Conservation (phyloP, 768 basidiomycete genomes). For the Kwoniella dejecticola region DNA sequence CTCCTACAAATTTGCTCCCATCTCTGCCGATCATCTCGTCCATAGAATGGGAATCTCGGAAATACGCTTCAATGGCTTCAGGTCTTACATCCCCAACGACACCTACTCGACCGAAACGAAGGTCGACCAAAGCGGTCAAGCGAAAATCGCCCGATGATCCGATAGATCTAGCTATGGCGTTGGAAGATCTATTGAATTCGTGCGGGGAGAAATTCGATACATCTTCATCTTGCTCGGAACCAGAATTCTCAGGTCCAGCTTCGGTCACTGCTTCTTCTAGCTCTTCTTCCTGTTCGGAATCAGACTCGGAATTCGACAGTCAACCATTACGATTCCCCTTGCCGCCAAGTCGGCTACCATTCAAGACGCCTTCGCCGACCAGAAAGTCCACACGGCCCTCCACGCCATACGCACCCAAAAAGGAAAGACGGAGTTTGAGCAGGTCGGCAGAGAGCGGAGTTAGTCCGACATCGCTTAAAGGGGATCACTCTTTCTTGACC, state of each 20-base stretch:
- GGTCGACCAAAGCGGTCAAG: not conserved
- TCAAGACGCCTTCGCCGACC: slow-evolving; percentile 4
- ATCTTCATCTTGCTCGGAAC: slow-evolving; percentile 4
- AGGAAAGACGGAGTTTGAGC: not conserved
- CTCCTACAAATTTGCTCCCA: slow-evolving; percentile 7
- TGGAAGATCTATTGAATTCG: slow-evolving; percentile 31
- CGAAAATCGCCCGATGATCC: slow-evolving; percentile 20
- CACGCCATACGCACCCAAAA: slow-evolving; percentile 9
- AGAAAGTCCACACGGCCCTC: not conserved
- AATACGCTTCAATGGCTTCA: not conserved
- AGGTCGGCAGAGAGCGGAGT: not conserved
- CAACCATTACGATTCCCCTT: slow-evolving; percentile 12
- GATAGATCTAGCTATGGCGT: slow-evolving; percentile 29
- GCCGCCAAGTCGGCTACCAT: slow-evolving; percentile 11
- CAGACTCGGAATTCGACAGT: slow-evolving; percentile 9
- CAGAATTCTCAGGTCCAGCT: slow-evolving; percentile 15
- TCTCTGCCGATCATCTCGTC: slow-evolving; percentile 19
- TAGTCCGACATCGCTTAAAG: slow-evolving; percentile 6
- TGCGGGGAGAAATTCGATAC: slow-evolving; percentile 36
- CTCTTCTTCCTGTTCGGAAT: not conserved
- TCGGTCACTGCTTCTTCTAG: slow-evolving; percentile 5
- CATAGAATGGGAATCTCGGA: slow-evolving; percentile 5
- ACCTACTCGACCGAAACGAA: slow-evolving; percentile 4
- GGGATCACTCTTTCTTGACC: slow-evolving; percentile 24
- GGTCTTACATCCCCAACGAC: not conserved